phyloP scores from a whole-genome alignment of 805 yeast genomes.

The Yarrowia yakushimensis region DNA sequence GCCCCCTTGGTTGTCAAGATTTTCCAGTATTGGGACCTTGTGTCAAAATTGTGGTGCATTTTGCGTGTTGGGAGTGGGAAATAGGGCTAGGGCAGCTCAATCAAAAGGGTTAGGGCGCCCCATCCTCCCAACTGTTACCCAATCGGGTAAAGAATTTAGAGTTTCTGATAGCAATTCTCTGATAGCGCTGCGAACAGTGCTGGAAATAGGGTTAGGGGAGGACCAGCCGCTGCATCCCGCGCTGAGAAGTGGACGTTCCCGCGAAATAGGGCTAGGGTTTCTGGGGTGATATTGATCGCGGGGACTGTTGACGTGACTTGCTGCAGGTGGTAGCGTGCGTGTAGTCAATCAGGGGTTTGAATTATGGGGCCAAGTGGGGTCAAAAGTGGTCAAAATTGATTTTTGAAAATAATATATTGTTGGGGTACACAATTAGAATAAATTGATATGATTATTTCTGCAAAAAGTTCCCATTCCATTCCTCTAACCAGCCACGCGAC shows the following conservation, averaged over 20 bases:
- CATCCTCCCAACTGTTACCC: not conserved
- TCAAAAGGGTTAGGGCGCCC: not conserved
- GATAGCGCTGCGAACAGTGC: not conserved
- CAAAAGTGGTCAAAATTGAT: not conserved
- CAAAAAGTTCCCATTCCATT: too few species aligned
- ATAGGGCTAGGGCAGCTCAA: slow-evolving; percentile 11
- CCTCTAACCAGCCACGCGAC: not conserved
- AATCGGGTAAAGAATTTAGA: slow-evolving; percentile 6
- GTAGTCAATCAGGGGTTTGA: not conserved
- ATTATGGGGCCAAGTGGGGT: not conserved
- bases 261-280: slow-evolving; percentile 17
- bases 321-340: not conserved
- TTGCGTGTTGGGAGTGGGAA: slow-evolving; percentile 21
- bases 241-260: too few species aligned
- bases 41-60: slow-evolving; percentile 10
- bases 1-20: slow-evolving; percentile 19
- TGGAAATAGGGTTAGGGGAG: slow-evolving; percentile 1
- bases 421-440: too few species aligned
- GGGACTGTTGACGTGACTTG: not conserved
- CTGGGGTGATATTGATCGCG: not conserved
- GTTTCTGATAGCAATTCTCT: not conserved
- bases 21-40: slow-evolving; percentile 14
- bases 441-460: too few species aligned
- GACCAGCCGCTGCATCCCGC: too few species aligned
- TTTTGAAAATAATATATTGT: too few species aligned